phyloP scores from a whole-genome alignment of 192 early-diverging fungal genomes.

The Podila epigama region DNA sequence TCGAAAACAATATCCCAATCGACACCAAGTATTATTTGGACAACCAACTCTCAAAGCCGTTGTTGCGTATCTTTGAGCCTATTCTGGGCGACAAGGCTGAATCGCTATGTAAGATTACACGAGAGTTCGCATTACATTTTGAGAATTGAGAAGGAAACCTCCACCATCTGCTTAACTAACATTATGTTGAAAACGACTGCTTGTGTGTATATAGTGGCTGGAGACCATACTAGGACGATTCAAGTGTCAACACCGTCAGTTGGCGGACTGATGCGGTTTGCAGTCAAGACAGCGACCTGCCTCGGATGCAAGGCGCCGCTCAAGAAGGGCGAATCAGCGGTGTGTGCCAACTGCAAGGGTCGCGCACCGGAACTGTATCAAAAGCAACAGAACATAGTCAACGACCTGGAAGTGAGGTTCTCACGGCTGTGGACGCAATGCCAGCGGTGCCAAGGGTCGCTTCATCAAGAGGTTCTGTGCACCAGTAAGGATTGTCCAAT shows the following conservation, averaged over 20 bases:
- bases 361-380: conserved; percentile 80
- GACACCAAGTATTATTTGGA: conserved; percentile 97
- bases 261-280: conserved; percentile 95
- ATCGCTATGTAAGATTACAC: conserved; percentile 76
- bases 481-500: conserved; percentile 97
- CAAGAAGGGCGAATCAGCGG: conserved; percentile 71
- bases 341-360: conserved; percentile 81
- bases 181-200: neutral
- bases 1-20: conserved; percentile 98
- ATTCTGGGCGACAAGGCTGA: conserved; percentile 90
- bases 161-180: too few relatives aligned
- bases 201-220: conserved; percentile 54
- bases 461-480: conserved; percentile 96
- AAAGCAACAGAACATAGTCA: conserved; percentile 74
- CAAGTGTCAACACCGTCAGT: conserved; percentile 87
- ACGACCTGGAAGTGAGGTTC: conserved; percentile 77
- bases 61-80: conserved; percentile 95
- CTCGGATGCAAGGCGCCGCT: conserved; percentile 91
- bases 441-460: conserved; percentile 92
- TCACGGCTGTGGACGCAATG: conserved; percentile 97
- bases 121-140: neutral
- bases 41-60: conserved; percentile 93
- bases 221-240: conserved; percentile 81
- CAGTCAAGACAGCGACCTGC: conserved; percentile 90
- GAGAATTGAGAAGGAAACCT: too few relatives aligned